Evolutionary conservation across 2,329 filamentous ascomycete genomes (phyloP).

Genomic region (Pseudohalonectria lignicola): DNA sequence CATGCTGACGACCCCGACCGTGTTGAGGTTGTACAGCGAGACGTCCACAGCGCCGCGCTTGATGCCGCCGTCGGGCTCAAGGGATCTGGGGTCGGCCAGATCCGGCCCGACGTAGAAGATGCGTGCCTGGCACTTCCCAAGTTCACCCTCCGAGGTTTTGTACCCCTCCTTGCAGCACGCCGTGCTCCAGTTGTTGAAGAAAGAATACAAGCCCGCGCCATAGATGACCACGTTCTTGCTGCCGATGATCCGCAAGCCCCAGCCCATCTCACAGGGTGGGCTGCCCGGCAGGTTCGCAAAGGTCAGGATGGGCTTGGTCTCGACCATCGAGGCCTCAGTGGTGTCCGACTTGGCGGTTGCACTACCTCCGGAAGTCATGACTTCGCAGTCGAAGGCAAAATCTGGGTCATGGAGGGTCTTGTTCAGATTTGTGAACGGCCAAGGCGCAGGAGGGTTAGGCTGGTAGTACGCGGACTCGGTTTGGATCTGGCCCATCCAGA

Average conservation of each 20-base stretch:
- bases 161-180: conserved; percentile 27
- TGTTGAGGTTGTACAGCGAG: conserved; percentile 1
- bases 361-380: not conserved
- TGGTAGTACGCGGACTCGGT: conserved; percentile 66
- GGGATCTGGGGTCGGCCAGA: conserved; percentile 8
- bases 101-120: conserved; percentile 18
- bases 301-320: not conserved
- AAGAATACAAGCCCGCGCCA: conserved; percentile 55
- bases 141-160: conserved; percentile 7
- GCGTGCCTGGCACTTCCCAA: conserved; percentile 31
- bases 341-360: not conserved
- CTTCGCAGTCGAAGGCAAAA: conserved; percentile 32
- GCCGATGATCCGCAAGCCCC: conserved; percentile 51
- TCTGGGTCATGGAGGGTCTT: conserved; percentile 31
- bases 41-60: conserved; percentile 4
- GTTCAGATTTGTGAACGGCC: conserved; percentile 37
- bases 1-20: conserved; percentile 8
- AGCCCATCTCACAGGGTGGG: conserved; percentile 43
- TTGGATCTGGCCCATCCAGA: conserved; percentile 55
- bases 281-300: conserved; percentile 6
- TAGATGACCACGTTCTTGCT: conserved; percentile 44
- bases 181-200: conserved; percentile 54
- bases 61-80: conserved; percentile 5
- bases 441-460: conserved; percentile 46
- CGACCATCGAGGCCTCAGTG: not conserved